Conservation (phyloP, 1,284 basidiomycete species). For the Sanghuangporus baumii region DNA sequence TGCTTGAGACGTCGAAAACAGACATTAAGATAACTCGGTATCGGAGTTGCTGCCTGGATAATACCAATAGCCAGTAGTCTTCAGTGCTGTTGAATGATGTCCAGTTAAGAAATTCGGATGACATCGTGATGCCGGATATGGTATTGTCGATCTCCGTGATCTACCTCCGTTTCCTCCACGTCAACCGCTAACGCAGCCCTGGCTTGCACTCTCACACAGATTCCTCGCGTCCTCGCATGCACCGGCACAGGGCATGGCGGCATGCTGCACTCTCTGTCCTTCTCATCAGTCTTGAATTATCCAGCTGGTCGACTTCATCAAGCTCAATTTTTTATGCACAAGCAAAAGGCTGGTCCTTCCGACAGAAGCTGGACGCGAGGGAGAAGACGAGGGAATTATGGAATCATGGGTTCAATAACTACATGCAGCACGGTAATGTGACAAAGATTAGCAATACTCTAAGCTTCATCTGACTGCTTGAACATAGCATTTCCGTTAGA, state of each 20-base stretch:
- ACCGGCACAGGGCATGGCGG: constrained; percentile 59
- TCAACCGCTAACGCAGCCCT: background rate
- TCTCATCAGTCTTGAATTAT: constrained; percentile 39
- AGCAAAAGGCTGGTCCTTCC: constrained; percentile 47
- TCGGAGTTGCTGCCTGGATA: background rate
- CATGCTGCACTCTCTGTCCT: constrained; percentile 46
- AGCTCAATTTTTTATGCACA: constrained; percentile 29
- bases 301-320: constrained; percentile 31
- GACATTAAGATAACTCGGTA: constrained; percentile 28
- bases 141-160: background rate
- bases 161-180: constrained; percentile 14
- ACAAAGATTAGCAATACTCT: background rate
- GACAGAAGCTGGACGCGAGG: constrained; percentile 59
- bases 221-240: constrained; percentile 37
- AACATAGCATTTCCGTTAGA: constrained; percentile 72
- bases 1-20: constrained; percentile 51
- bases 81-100: background rate
- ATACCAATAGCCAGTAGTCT: too few relatives aligned
- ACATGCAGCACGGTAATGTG: constrained; percentile 68
- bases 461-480: constrained; percentile 9
- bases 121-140: background rate
- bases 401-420: constrained; percentile 79
- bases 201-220: background rate
- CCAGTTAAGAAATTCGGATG: background rate
- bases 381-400: constrained; percentile 68